Conservation (phyloP, 1,139 yeast genomes). For the Geotrichum aggregatum region DNA sequence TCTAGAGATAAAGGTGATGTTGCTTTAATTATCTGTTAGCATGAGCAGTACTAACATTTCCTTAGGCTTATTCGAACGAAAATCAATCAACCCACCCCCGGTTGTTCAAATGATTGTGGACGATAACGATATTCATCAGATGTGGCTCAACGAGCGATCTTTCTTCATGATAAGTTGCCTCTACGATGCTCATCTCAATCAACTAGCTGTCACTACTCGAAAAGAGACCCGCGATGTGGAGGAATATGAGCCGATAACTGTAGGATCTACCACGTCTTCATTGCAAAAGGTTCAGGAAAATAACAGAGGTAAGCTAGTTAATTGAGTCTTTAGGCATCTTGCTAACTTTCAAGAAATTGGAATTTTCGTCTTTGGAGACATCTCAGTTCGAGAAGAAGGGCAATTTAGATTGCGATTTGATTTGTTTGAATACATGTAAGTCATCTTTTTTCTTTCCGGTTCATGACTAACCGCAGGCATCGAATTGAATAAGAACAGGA, state of each 20-base stretch:
- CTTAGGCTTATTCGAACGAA: slow-evolving; percentile 25
- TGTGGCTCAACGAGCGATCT: slow-evolving; percentile 26
- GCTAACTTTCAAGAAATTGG: slow-evolving; percentile 22
- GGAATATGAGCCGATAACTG: slow-evolving; percentile 23
- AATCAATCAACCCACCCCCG: slow-evolving; percentile 29
- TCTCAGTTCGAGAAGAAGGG: slow-evolving; percentile 26
- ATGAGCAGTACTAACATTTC: neutral
- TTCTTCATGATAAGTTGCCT: slow-evolving; percentile 27
- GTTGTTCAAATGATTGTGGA: slow-evolving; percentile 26
- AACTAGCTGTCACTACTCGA: slow-evolving; percentile 6
- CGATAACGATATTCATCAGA: slow-evolving; percentile 23
- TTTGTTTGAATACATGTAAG: slow-evolving; percentile 25
- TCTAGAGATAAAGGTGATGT: slow-evolving; percentile 20
- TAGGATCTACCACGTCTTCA: slow-evolving; percentile 27
- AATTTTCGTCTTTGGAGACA: slow-evolving; percentile 28
- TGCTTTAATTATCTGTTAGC: neutral
- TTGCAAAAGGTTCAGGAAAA: slow-evolving; percentile 27
- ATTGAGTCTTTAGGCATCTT: neutral
- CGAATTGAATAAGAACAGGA: neutral
- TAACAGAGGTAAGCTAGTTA: slow-evolving; percentile 20
- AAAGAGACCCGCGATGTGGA: slow-evolving; percentile 20
- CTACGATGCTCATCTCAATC: slow-evolving; percentile 21
- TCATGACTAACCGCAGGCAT: neutral
- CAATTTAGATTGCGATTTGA: slow-evolving; percentile 25
- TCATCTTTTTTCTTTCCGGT: neutral